These are phyloP conservation scores for Daedalea quercina DNA, from an alignment of 768 basidiomycete species.

Conservation along the genomic window DNA sequence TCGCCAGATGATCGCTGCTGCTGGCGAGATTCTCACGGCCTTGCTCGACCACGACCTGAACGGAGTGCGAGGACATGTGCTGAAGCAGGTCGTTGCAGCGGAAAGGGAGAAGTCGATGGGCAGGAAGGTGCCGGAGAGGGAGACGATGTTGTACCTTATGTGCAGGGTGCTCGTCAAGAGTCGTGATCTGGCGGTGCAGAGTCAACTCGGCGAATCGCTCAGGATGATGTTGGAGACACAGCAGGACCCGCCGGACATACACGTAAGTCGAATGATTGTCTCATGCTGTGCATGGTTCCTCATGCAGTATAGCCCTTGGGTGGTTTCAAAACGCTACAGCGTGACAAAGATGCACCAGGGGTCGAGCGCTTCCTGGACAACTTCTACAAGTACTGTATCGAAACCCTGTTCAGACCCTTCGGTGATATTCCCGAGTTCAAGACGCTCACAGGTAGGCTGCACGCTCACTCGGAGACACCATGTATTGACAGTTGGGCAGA, in stretches of 20 bases:
- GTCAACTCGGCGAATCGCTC: constrained; percentile 84
- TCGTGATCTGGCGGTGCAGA: constrained; percentile 81
- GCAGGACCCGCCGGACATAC: constrained; percentile 10
- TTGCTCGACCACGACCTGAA: constrained; percentile 88
- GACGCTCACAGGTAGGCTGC: constrained; percentile 35
- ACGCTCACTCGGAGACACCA: constrained; percentile 14
- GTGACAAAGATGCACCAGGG: constrained; percentile 73
- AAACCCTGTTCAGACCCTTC: constrained; percentile 78
- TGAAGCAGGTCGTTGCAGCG: constrained; percentile 73
- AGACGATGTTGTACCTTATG: constrained; percentile 70
- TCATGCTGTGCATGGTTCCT: not conserved
- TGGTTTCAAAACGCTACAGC: constrained; percentile 41
- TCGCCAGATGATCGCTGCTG: constrained; percentile 65
- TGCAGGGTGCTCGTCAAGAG: constrained; percentile 75
- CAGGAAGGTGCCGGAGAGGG: constrained; percentile 55
- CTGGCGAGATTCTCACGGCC: constrained; percentile 78
- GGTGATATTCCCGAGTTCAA: constrained; percentile 65
- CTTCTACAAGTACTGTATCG: constrained; percentile 82
- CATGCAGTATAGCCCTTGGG: constrained; percentile 18
- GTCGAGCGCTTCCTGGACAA: constrained; percentile 89
- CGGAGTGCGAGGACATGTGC: constrained; percentile 77
- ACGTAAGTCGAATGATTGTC: constrained; percentile 12
- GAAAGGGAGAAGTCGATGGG: constrained; percentile 57
- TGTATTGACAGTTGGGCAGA: constrained; percentile 28
- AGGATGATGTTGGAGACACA: constrained; percentile 72